These are phyloP conservation scores for Candida pseudocylindracea DNA, from an alignment of 1,139 yeast genomes.

Conservation along the genomic window DNA sequence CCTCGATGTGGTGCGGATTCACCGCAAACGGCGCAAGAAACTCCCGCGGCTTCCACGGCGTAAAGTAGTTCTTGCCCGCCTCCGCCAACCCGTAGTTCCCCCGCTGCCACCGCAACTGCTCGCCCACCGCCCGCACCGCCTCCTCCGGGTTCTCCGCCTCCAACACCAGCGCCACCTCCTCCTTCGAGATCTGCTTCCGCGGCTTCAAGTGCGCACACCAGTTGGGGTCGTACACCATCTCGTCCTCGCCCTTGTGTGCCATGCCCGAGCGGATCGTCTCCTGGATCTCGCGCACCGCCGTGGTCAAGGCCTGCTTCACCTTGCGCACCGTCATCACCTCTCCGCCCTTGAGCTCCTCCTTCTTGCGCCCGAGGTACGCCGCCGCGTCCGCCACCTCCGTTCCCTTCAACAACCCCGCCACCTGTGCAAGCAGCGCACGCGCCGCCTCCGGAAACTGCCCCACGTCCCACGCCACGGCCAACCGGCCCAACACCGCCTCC, in stretches of 20 bases:
- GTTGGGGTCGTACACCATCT: no score
- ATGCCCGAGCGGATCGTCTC: conserved; percentile 7
- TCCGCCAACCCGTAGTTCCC: conserved; percentile 62
- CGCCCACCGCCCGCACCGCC: conserved; percentile 10
- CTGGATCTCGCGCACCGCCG: conserved; percentile 24
- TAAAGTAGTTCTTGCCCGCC: conserved; percentile 62
- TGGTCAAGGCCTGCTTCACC: conserved; percentile 31
- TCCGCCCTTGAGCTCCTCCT: no score
- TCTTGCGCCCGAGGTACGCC: conserved; percentile 3
- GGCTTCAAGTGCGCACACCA: conserved; percentile 13
- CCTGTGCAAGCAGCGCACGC: conserved; percentile 11
- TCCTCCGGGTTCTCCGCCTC: conserved; percentile 22
- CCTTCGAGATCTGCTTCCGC: conserved; percentile 27
- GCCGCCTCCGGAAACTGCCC: conserved; percentile 8
- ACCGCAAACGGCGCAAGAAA: conserved; percentile 85
- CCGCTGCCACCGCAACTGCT: conserved; percentile 53
- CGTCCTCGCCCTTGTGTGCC: no score
- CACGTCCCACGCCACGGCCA: conserved; percentile 7
- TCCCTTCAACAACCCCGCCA: conserved; percentile 9
- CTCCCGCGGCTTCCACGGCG: conserved; percentile 94
- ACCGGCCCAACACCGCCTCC: conserved; percentile 13
- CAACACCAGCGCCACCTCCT: conserved; percentile 12
- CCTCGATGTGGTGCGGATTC: conserved; percentile 77
- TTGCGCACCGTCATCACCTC: conserved; percentile 7
- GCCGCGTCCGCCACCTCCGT: conserved; percentile 7